Evolutionary conservation across 441 rosid genomes (phyloP).

Genomic region (Erysimum pusillum): DNA sequence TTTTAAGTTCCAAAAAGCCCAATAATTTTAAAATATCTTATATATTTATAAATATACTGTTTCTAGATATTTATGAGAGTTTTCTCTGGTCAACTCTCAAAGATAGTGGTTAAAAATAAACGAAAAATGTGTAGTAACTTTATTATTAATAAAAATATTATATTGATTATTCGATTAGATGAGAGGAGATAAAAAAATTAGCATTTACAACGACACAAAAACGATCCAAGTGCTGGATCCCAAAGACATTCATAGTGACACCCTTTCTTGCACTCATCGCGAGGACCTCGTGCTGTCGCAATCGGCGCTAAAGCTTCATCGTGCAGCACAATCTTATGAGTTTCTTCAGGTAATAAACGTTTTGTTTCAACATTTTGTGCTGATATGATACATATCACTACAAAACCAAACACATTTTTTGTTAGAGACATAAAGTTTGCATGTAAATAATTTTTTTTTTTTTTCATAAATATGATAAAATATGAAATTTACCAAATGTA

Average conservation of each 20-base stretch:
- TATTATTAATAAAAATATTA: too few species aligned
- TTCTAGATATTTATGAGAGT: too few species aligned
- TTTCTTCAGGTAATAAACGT: not conserved
- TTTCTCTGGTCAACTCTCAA: too few species aligned
- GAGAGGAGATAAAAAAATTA: not conserved
- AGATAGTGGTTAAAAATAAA: too few species aligned
- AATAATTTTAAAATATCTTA: too few species aligned
- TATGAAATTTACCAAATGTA: constrained; percentile 23
- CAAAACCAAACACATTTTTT: not conserved
- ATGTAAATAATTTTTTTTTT: not conserved
- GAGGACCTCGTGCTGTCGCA: not conserved
- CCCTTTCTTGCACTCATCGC: not conserved
- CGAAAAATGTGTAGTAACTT: too few species aligned
- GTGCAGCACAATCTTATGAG: not conserved
- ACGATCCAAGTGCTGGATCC: not conserved
- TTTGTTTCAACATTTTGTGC: not conserved
- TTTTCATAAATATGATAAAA: not conserved
- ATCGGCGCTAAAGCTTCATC: not conserved
- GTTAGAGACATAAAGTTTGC: not conserved
- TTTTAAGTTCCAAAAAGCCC: too few species aligned
- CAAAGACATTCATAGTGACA: not conserved
- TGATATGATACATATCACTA: constrained; percentile 1
- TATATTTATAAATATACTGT: too few species aligned
- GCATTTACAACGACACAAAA: not conserved
- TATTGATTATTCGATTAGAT: not conserved